Conservation (phyloP, 257 asterid genomes). For the Solanum dulcamara region DNA sequence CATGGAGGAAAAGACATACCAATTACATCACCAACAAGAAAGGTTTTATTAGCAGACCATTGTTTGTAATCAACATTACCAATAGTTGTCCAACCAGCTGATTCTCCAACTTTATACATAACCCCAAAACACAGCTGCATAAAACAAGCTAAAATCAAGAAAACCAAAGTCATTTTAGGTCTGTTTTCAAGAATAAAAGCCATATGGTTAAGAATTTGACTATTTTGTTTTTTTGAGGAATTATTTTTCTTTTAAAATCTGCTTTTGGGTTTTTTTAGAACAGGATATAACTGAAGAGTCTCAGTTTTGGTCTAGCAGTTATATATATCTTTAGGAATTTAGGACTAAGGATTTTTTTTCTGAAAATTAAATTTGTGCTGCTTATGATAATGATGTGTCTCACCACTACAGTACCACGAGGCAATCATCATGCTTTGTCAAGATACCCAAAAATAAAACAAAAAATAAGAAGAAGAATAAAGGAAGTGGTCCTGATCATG, state of each 20-base stretch:
- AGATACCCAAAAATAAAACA: not conserved
- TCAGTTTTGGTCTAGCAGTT: not conserved
- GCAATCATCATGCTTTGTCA: not conserved
- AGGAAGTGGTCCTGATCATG: not conserved
- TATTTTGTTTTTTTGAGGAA: not conserved
- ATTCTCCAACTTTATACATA: conserved; percentile 70
- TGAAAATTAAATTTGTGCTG: not conserved
- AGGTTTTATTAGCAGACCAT: conserved; percentile 55
- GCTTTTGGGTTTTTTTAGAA: not conserved
- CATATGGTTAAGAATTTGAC: not conserved
- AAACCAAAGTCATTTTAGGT: not conserved
- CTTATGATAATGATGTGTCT: not conserved
- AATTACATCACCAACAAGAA: conserved; percentile 49
- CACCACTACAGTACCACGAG: not conserved
- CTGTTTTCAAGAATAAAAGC: not conserved
- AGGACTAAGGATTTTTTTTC: not conserved
- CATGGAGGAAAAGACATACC: conserved; percentile 18
- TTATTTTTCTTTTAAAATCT: not conserved
- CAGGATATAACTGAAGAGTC: not conserved
- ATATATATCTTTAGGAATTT: not conserved
- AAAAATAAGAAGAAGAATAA: not conserved
- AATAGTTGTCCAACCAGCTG: conserved; percentile 84
- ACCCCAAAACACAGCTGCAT: conserved; percentile 15
- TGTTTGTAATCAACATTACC: conserved; percentile 63
- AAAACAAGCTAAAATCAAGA: conserved; percentile 8